Percentiles rank a stretch among this genome's conserved stretches.
phyloP scores from a whole-genome alignment of 257 asterid genomes.

The Pogostemon cablin region DNA sequence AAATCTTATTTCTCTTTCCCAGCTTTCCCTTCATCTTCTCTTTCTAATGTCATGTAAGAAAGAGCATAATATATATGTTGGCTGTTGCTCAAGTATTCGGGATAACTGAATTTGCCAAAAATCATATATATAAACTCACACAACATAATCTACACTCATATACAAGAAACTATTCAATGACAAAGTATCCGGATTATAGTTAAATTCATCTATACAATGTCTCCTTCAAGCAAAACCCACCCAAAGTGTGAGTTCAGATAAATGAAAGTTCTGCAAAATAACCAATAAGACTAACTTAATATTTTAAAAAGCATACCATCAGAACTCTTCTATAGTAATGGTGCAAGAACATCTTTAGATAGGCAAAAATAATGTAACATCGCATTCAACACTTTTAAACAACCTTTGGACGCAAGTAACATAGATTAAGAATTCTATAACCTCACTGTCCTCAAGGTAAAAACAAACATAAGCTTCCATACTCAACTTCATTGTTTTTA shows the following conservation, averaged over 20 bases:
- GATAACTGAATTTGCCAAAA: background rate
- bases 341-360: background rate
- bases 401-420: background rate
- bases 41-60: background rate
- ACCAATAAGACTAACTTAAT: background rate
- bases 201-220: background rate
- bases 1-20: background rate
- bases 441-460: background rate
- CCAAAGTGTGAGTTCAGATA: background rate
- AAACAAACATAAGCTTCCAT: background rate
- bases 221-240: background rate
- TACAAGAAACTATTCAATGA: background rate
- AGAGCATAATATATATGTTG: background rate
- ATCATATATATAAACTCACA: background rate
- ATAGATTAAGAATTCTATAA: background rate
- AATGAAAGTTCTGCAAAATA: background rate
- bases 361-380: background rate
- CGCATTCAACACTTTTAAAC: background rate
- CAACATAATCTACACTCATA: background rate
- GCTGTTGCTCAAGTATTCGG: background rate
- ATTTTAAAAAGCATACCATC: background rate
- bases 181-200: background rate
- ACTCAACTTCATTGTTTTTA: background rate
- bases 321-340: background rate
- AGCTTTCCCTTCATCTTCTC: background rate